Evolutionary conservation across 345 rosid species (phyloP).

Genomic region (Linum usitatissimum): DNA sequence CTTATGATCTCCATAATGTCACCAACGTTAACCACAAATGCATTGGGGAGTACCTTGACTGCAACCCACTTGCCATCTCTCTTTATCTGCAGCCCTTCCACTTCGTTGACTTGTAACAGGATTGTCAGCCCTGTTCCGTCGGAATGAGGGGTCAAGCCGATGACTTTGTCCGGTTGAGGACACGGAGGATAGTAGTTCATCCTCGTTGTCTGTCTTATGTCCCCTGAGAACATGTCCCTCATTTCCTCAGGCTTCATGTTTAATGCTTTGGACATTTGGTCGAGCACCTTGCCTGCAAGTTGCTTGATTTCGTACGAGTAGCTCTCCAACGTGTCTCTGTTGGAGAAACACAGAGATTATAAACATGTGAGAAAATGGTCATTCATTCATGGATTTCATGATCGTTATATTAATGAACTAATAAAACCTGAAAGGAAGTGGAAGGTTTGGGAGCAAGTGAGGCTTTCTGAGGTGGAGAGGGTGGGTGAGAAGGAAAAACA

Average conservation of each 20-base stretch:
- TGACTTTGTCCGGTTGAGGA: constrained; percentile 20
- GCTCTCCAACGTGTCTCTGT: constrained; percentile 17
- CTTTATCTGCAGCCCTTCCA: constrained; percentile 25
- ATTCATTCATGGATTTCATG: neutral
- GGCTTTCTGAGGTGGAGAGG: constrained; percentile 20
- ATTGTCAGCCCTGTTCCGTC: constrained; percentile 22
- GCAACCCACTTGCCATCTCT: constrained; percentile 29
- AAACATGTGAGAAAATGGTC: neutral
- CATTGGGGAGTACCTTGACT: constrained; percentile 21
- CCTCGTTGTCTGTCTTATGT: constrained; percentile 16
- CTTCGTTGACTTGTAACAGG: constrained; percentile 24
- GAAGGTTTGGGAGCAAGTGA: constrained; percentile 19
- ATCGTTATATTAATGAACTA: neutral
- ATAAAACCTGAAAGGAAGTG: constrained; percentile 16
- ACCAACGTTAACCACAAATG: constrained; percentile 30
- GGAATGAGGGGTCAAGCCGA: constrained; percentile 27
- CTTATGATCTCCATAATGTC: constrained; percentile 25
- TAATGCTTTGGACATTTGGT: constrained; percentile 12
- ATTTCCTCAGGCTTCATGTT: constrained; percentile 13
- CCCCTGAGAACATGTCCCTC: constrained; percentile 13
- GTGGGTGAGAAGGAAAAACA: constrained; percentile 18
- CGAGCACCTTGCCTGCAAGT: constrained; percentile 4
- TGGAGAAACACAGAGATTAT: neutral
- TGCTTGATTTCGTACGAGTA: constrained; percentile 13
- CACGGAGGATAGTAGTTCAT: constrained; percentile 31